A percentile compares a stretch with the other conserved stretches of the same genome.
phyloP scores from a whole-genome alignment of 257 asterid genomes.

The Lantana camara region DNA sequence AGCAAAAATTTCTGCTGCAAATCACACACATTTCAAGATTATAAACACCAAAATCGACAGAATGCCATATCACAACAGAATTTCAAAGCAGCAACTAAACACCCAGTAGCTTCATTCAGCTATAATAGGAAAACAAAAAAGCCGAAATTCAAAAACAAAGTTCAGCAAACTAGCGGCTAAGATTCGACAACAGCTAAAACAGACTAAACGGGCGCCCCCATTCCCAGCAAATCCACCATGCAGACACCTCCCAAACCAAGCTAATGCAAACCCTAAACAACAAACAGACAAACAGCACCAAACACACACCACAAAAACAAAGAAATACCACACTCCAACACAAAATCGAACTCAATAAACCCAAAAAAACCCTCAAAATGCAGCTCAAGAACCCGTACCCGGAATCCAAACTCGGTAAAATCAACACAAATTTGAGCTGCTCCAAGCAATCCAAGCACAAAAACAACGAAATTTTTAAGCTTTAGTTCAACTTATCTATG shows the following conservation, averaged over 20 bases:
- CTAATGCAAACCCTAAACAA: conserved; percentile 48
- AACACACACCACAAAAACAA: conserved; percentile 18
- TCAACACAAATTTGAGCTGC: conserved; percentile 28
- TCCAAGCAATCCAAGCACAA: conserved; percentile 22
- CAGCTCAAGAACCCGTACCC: conserved; percentile 35
- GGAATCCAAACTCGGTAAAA: conserved; percentile 27
- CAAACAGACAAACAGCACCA: conserved; percentile 11
- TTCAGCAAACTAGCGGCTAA: conserved; percentile 6
- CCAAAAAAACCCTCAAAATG: conserved; percentile 13
- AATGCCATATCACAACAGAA: background rate
- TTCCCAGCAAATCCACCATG: conserved; percentile 20
- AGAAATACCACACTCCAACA: conserved; percentile 1
- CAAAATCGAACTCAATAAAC: conserved; percentile 16
- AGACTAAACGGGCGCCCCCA: background rate
- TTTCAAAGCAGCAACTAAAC: background rate
- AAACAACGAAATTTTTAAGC: conserved; percentile 24
- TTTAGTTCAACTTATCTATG: conserved; percentile 19
- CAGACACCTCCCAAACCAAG: conserved; percentile 31
- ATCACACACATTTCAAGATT: background rate
- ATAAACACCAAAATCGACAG: background rate
- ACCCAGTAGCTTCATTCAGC: background rate
- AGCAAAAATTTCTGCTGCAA: conserved; percentile 10
- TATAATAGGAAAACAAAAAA: background rate
- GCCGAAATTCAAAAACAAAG: background rate
- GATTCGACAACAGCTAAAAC: conserved; percentile 7